phyloP scores from a whole-genome alignment of 495 filamentous ascomycete genomes.

The Lophium mytilinum region DNA sequence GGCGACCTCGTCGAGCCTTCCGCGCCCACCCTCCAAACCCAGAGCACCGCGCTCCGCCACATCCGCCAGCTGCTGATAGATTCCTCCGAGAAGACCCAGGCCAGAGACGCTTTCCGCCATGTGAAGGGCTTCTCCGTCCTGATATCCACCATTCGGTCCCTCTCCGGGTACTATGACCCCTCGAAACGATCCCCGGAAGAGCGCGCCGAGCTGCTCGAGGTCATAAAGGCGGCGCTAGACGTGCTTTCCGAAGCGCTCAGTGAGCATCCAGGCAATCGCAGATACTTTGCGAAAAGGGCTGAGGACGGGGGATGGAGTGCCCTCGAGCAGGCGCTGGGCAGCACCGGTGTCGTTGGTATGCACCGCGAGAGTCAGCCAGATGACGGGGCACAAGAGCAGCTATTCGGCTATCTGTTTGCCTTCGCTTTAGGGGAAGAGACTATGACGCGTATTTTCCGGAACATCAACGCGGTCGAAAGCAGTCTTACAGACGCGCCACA shows the following conservation, averaged over 20 bases:
- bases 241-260: conserved; percentile 69
- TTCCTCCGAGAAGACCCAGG: conserved; percentile 36
- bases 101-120: conserved; percentile 76
- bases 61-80: conserved; percentile 54
- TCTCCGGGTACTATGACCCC: conserved; percentile 65
- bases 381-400: conserved; percentile 56
- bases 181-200: conserved; percentile 51
- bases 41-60: conserved; percentile 27
- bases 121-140: conserved; percentile 71
- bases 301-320: conserved; percentile 67
- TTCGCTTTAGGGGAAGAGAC: conserved; percentile 67
- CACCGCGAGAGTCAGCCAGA: conserved; percentile 33
- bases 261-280: conserved; percentile 75
- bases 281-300: conserved; percentile 70
- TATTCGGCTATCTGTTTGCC: conserved; percentile 78
- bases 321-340: conserved; percentile 60
- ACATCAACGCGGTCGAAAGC: conserved; percentile 12
- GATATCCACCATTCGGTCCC: conserved; percentile 55
- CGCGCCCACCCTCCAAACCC: conserved; percentile 18
- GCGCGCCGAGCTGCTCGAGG: conserved; percentile 53
- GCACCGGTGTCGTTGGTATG: conserved; percentile 49
- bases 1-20: conserved; percentile 10
- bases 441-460: conserved; percentile 25
- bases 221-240: conserved; percentile 61
- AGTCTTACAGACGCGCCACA: conserved; percentile 1